Conservation (phyloP, 768 basidiomycete species). For the Lanmaoa pseudosensibilis region DNA sequence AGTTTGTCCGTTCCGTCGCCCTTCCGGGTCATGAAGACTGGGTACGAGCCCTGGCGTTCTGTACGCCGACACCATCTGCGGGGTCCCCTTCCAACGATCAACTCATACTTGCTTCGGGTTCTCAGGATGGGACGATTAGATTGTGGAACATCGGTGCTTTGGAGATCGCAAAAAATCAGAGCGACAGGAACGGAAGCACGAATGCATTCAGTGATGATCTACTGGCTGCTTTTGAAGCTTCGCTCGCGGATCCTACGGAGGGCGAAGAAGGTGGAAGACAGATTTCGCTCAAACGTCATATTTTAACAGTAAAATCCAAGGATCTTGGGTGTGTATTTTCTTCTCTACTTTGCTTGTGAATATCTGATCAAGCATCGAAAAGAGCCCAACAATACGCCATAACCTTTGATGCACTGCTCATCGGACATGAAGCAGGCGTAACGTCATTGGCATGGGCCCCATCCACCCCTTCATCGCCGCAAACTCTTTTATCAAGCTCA, state of each 20-base stretch:
- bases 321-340: conserved; percentile 20
- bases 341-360: conserved; percentile 26
- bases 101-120: conserved; percentile 85
- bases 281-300: conserved; percentile 86
- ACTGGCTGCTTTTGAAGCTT: conserved; percentile 85
- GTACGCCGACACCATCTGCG: conserved; percentile 29
- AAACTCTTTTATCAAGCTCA: conserved; percentile 83
- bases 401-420: conserved; percentile 88
- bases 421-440: conserved; percentile 95
- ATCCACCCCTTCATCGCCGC: conserved; percentile 30
- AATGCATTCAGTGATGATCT: conserved; percentile 63
- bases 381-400: conserved; percentile 65
- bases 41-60: conserved; percentile 81
- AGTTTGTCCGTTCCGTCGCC: conserved; percentile 62
- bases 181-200: conserved; percentile 19
- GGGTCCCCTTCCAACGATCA: conserved; percentile 28
- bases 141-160: conserved; percentile 81
- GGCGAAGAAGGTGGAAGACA: conserved; percentile 79
- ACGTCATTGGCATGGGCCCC: conserved; percentile 88
- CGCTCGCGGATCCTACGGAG: conserved; percentile 68
- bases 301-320: conserved; percentile 61
- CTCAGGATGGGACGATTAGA: conserved; percentile 92
- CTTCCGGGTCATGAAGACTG: conserved; percentile 94
- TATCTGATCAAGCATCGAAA: conserved; percentile 3
- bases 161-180: conserved; percentile 18